Evolutionary conservation across 306 rosid genomes (phyloP).

Genomic region (Acacia confusa): DNA sequence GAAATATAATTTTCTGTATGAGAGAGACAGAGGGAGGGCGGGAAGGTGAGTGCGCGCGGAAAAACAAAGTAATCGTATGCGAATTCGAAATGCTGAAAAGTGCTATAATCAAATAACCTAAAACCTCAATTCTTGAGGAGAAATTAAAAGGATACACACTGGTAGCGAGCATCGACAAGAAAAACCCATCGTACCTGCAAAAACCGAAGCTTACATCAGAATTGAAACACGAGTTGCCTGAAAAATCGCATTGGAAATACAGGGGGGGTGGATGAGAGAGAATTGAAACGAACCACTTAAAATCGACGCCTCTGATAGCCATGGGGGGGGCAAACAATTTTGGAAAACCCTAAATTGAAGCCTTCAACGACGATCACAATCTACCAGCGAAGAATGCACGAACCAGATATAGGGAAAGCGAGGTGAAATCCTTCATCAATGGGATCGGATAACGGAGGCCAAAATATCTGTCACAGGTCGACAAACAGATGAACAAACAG

Average conservation of each 20-base stretch:
- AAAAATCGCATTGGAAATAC: background rate
- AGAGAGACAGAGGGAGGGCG: background rate
- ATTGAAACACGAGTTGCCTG: background rate
- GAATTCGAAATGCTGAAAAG: conserved; percentile 13
- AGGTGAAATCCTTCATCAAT: background rate
- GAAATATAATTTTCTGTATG: background rate
- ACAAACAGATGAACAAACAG: background rate
- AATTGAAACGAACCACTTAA: conserved; percentile 70
- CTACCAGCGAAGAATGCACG: conserved; percentile 33
- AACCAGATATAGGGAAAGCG: conserved; percentile 25
- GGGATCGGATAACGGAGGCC: background rate
- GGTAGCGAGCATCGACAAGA: conserved; percentile 98
- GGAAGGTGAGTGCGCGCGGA: background rate
- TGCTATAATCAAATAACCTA: conserved; percentile 1
- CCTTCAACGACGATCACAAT: conserved; percentile 27
- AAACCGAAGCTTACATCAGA: conserved; percentile 14
- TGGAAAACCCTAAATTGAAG: conserved; percentile 40
- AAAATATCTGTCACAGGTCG: background rate
- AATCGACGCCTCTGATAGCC: conserved; percentile 94
- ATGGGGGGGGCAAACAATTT: conserved; percentile 30
- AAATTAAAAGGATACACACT: conserved; percentile 83
- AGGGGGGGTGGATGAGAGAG: background rate
- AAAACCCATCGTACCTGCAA: conserved; percentile 93
- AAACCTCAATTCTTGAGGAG: conserved; percentile 9
- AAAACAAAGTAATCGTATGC: background rate